Conservation (phyloP, 1,284 basidiomycete genomes). For the Apiotrichum siamense region DNA sequence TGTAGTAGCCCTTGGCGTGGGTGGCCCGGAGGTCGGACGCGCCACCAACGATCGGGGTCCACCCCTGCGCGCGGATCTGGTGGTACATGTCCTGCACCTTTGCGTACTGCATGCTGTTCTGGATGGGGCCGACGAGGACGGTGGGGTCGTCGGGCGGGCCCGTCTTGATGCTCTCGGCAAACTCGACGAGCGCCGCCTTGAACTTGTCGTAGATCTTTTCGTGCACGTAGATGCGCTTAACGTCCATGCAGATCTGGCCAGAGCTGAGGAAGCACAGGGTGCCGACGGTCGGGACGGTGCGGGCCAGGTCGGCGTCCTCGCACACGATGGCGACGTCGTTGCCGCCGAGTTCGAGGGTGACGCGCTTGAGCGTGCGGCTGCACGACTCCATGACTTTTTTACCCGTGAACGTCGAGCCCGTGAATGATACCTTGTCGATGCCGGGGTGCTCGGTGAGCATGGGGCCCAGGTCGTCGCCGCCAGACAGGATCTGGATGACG, state of each 20-base stretch:
- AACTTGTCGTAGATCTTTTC: constrained; percentile 46
- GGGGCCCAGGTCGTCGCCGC: constrained; percentile 40
- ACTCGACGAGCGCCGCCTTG: constrained; percentile 34
- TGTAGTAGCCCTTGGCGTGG: constrained; percentile 59
- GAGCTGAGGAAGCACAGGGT: constrained; percentile 82
- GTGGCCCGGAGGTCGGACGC: constrained; percentile 38
- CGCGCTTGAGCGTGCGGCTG: constrained; percentile 81
- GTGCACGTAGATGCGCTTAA: constrained; percentile 41
- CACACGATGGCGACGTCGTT: constrained; percentile 59
- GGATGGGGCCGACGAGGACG: constrained; percentile 86
- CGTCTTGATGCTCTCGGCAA: constrained; percentile 76
- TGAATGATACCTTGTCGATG: constrained; percentile 78
- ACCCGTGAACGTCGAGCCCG: constrained; percentile 80
- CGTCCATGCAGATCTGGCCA: constrained; percentile 67
- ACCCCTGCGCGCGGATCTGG: constrained; percentile 74
- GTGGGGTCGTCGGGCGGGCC: constrained; percentile 78
- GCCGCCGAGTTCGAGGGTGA: constrained; percentile 62
- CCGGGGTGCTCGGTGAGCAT: constrained; percentile 40
- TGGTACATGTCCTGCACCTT: constrained; percentile 84
- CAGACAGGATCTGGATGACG: constrained; percentile 86
- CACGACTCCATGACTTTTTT: constrained; percentile 81
- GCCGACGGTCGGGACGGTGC: constrained; percentile 82
- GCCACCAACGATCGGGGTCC: constrained; percentile 81
- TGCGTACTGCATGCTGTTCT: constrained; percentile 74
- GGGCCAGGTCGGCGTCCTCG: constrained; percentile 88